These are phyloP conservation scores for Microdochium trichocladiopsis DNA, from an alignment of 2,329 filamentous ascomycete species.

Conservation along the genomic window DNA sequence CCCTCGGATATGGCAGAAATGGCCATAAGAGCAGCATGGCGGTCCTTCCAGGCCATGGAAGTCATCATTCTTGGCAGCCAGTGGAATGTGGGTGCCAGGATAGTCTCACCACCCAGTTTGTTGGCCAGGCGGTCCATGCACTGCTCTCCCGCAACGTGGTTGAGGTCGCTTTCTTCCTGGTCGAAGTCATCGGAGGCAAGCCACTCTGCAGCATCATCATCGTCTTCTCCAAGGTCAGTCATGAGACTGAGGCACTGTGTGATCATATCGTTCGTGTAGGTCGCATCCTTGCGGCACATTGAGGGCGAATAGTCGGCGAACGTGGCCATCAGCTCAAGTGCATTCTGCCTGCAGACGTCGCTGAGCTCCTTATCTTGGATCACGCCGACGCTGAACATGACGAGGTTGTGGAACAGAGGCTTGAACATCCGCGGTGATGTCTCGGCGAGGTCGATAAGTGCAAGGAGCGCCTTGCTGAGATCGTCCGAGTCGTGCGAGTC, in stretches of 20 bases:
- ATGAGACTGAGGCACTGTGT: constrained; percentile 96
- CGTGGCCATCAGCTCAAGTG: constrained; percentile 93
- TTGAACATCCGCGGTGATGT: constrained; percentile 98
- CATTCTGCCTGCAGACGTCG: constrained; percentile 87
- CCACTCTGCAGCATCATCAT: constrained; percentile 94
- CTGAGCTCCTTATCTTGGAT: constrained; percentile 93
- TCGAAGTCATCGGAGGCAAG: constrained; percentile 90
- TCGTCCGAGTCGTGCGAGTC: constrained; percentile 86
- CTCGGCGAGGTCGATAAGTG: constrained; percentile 91
- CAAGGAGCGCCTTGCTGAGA: constrained; percentile 80
- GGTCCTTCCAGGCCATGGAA: constrained; percentile 87
- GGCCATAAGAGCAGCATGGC: constrained; percentile 95
- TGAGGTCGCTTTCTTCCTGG: constrained; percentile 90
- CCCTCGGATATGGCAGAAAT: constrained; percentile 98
- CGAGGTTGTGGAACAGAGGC: constrained; percentile 82
- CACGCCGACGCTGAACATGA: constrained; percentile 87
- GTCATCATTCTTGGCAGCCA: constrained; percentile 98
- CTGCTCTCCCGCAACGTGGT: constrained; percentile 96
- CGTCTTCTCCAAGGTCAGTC: constrained; percentile 92
- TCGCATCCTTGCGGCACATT: constrained; percentile 92
- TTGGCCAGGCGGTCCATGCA: constrained; percentile 97
- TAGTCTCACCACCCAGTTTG: constrained; percentile 90
- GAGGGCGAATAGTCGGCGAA: constrained; percentile 92
- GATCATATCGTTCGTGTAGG: constrained; percentile 93
- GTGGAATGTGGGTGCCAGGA: constrained; percentile 87